These are phyloP conservation scores for Caloboletus firmus DNA, from an alignment of 1,284 basidiomycete species.

Conservation along the genomic window DNA sequence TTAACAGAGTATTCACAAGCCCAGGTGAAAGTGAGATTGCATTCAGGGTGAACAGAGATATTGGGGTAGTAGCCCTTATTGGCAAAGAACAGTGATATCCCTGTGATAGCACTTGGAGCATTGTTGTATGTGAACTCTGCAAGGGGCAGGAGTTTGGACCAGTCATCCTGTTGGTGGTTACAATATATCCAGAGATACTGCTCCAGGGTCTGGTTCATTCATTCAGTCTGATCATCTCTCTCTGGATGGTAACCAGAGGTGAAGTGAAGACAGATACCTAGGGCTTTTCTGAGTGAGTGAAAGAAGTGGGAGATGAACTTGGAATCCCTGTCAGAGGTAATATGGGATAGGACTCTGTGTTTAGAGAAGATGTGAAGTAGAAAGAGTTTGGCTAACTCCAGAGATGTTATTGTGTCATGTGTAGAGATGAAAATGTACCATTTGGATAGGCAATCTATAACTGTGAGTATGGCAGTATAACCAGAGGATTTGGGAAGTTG, in stretches of 20 bases:
- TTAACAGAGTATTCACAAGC: not conserved
- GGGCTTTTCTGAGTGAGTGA: not conserved
- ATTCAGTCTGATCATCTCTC: no score
- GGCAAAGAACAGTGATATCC: not conserved
- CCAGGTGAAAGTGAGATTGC: not conserved
- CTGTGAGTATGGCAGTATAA: constrained; percentile 36
- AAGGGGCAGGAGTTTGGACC: no score
- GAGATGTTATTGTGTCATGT: constrained; percentile 27
- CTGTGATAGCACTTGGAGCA: not conserved
- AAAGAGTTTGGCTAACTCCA: constrained; percentile 25
- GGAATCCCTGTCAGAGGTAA: not conserved
- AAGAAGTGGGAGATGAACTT: not conserved
- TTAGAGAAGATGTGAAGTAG: no score
- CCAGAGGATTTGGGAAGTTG: constrained; percentile 25
- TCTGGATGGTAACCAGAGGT: no score
- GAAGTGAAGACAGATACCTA: not conserved
- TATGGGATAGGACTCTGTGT: not conserved
- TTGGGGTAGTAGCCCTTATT: not conserved
- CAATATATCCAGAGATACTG: not conserved
- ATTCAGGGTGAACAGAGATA: not conserved
- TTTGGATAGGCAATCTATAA: constrained; percentile 38
- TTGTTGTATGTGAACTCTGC: no score
- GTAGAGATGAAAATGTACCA: constrained; percentile 10
- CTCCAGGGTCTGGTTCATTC: not conserved
- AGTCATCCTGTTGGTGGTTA: no score